Conservation (phyloP, 2,329 filamentous ascomycete species). For the Venturia asperata region DNA sequence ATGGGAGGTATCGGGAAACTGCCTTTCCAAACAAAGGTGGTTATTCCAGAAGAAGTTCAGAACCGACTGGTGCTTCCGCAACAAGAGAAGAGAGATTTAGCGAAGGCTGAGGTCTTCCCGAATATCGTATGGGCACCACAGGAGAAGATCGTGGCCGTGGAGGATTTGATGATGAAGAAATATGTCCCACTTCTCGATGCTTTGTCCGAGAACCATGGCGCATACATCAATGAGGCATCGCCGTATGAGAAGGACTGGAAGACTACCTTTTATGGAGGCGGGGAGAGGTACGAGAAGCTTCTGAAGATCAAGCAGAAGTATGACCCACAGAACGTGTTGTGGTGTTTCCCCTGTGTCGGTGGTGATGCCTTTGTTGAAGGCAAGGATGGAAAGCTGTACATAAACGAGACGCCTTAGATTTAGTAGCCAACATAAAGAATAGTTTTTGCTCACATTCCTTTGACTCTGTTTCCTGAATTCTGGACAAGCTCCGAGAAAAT, state of each 20-base stretch:
- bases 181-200: constrained; percentile 13
- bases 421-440: not conserved
- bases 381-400: constrained; percentile 17
- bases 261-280: constrained; percentile 19
- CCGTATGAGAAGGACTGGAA: constrained; percentile 17
- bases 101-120: not conserved
- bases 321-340: constrained; percentile 19
- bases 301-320: constrained; percentile 19
- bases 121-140: not conserved
- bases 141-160: not conserved
- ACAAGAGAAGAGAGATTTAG: not conserved
- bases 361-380: constrained; percentile 9
- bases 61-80: not conserved
- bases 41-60: not conserved
- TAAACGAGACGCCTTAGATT: not conserved
- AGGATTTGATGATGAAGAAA: constrained; percentile 8
- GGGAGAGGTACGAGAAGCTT: constrained; percentile 18
- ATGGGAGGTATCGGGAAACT: constrained; percentile 6
- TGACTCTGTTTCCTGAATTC: too few relatives aligned
- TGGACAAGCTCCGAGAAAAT: not conserved
- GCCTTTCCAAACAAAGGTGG: not conserved
- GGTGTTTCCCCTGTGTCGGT: constrained; percentile 18
- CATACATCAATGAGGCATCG: constrained; percentile 19
- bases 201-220: constrained; percentile 14
- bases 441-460: not conserved